Conservation (phyloP, 495 filamentous ascomycete species). For the Peziza echinospora region DNA sequence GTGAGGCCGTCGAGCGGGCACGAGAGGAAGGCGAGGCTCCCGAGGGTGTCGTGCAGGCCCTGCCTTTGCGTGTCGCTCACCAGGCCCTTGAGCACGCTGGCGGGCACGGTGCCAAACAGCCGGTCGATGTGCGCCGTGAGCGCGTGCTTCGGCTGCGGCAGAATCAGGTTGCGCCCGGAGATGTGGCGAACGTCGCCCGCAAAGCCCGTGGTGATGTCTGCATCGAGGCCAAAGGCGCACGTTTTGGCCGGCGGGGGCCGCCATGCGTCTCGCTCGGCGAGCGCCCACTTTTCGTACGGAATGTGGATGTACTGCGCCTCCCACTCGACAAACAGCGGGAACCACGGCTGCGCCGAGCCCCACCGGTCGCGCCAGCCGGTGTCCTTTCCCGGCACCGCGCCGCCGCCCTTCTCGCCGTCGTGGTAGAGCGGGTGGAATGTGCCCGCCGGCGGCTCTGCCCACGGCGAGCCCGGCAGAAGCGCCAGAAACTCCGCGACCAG, state of each 20-base stretch:
- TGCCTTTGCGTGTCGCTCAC: background rate
- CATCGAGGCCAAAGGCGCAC: constrained; percentile 14
- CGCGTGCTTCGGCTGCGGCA: constrained; percentile 26
- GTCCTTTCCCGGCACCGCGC: constrained; percentile 23
- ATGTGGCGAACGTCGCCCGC: constrained; percentile 18
- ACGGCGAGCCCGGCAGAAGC: background rate
- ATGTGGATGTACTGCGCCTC: constrained; percentile 31
- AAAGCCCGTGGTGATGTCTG: constrained; percentile 8
- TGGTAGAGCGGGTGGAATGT: constrained; percentile 3
- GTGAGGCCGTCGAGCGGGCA: constrained; percentile 24
- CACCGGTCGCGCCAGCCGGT: constrained; percentile 20
- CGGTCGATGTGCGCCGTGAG: constrained; percentile 20
- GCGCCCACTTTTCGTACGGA: constrained; percentile 19
- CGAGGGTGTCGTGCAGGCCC: background rate
- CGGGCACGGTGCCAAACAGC: constrained; percentile 17
- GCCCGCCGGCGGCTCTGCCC: background rate
- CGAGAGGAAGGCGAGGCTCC: constrained; percentile 21
- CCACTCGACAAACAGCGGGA: constrained; percentile 33
- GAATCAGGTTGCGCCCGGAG: constrained; percentile 24
- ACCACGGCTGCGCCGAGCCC: constrained; percentile 25
- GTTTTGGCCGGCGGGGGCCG: background rate
- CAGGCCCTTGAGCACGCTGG: constrained; percentile 7
- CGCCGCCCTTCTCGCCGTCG: constrained; percentile 3
- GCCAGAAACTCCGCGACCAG: constrained; percentile 14
- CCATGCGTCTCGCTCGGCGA: constrained; percentile 16